phyloP scores from a whole-genome alignment of 2,329 filamentous ascomycete species.

The Fusarium veterinarium region DNA sequence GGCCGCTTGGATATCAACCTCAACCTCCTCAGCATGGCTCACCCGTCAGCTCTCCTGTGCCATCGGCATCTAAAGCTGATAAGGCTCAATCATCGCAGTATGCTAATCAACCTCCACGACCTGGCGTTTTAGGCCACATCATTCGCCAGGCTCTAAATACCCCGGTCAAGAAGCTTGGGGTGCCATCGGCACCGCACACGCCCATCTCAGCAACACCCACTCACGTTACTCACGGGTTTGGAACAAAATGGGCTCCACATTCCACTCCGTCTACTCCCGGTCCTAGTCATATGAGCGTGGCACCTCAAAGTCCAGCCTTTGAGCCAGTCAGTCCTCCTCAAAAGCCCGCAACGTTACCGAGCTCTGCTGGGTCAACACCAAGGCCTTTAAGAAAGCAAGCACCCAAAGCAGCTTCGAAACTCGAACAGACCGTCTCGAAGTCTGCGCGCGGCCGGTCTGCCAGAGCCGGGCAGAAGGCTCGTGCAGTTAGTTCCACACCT shows the following conservation, averaged over 20 bases:
- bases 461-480: constrained; percentile 51
- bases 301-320: constrained; percentile 63
- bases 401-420: constrained; percentile 45
- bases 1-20: constrained; percentile 47
- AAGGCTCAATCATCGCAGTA: constrained; percentile 45
- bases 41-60: constrained; percentile 40
- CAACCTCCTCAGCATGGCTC: constrained; percentile 47
- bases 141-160: constrained; percentile 54
- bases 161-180: constrained; percentile 48
- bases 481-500: constrained; percentile 51
- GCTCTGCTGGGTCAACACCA: constrained; percentile 45
- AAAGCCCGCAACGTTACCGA: constrained; percentile 52
- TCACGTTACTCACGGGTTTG: constrained; percentile 53
- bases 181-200: constrained; percentile 51
- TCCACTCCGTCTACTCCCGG: constrained; percentile 69
- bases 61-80: constrained; percentile 44
- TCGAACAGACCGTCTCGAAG: constrained; percentile 40
- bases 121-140: constrained; percentile 56
- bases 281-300: constrained; percentile 49
- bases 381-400: constrained; percentile 50
- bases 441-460: constrained; percentile 50
- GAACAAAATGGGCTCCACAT: constrained; percentile 69
- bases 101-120: constrained; percentile 48
- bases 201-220: constrained; percentile 47
- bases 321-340: constrained; percentile 70